These are phyloP conservation scores for Colletotrichum costaricense DNA, from an alignment of 2,329 filamentous ascomycete genomes.

Conservation along the genomic window DNA sequence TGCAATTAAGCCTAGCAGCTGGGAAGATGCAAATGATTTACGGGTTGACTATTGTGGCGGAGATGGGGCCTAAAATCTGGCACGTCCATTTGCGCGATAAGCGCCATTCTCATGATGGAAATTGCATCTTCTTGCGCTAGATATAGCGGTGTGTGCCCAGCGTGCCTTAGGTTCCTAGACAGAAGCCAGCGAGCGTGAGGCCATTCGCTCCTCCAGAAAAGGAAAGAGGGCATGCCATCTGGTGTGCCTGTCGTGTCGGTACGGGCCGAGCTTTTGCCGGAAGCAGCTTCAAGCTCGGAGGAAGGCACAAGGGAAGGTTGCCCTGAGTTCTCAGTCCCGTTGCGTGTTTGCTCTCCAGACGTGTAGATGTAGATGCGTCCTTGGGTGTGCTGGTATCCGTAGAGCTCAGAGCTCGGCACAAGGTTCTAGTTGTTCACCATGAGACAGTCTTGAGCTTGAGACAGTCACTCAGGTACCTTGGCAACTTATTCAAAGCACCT, in stretches of 20 bases:
- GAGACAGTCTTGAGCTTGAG: background rate
- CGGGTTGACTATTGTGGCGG: background rate
- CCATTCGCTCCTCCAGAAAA: background rate
- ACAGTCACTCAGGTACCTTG: background rate
- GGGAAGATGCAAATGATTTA: background rate
- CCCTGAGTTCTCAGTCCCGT: background rate
- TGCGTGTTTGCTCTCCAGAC: background rate
- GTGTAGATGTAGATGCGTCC: background rate
- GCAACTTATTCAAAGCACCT: background rate
- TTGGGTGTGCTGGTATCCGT: background rate
- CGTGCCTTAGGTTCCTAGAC: no score
- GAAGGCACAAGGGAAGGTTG: slow-evolving; percentile 7
- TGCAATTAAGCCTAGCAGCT: background rate
- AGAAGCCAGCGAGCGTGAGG: background rate
- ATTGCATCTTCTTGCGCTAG: background rate
- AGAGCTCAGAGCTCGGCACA: slow-evolving; percentile 1
- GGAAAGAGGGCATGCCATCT: background rate
- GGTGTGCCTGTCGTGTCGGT: slow-evolving; percentile 19
- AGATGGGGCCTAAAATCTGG: background rate
- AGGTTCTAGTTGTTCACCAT: background rate
- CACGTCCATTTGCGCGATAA: background rate
- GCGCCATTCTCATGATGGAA: background rate
- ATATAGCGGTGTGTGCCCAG: background rate
- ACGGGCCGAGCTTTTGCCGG: slow-evolving; percentile 26
- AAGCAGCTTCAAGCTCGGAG: background rate